Conservation (phyloP, 257 asterid genomes). For the Cordia subcordata region DNA sequence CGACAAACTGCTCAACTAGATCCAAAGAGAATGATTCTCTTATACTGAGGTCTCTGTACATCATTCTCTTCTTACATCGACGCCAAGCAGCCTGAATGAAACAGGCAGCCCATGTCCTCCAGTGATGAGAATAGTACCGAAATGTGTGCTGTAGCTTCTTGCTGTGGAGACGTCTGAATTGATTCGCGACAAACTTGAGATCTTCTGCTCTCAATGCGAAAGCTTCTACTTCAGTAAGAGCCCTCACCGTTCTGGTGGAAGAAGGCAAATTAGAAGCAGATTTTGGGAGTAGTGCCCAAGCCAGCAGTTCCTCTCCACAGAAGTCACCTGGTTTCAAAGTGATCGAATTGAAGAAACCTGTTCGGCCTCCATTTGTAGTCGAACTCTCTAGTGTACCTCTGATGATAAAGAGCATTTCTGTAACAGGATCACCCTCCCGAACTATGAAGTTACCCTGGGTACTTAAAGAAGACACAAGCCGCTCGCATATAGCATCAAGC, state of each 20-base stretch:
- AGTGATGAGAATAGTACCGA: slow-evolving; percentile 72
- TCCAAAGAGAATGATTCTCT: slow-evolving; percentile 39
- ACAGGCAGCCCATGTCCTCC: slow-evolving; percentile 89
- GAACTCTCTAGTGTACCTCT: slow-evolving; percentile 80
- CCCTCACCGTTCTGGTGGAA: slow-evolving; percentile 76
- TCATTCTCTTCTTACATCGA: slow-evolving; percentile 42
- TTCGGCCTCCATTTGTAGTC: slow-evolving; percentile 84
- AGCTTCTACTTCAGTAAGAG: slow-evolving; percentile 72
- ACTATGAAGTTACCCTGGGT: slow-evolving; percentile 75
- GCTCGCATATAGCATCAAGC: slow-evolving; percentile 89
- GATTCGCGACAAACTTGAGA: slow-evolving; percentile 76
- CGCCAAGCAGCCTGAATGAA: slow-evolving; percentile 80
- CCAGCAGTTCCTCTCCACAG: slow-evolving; percentile 81
- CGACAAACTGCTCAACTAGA: slow-evolving; percentile 21
- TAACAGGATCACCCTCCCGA: slow-evolving; percentile 83
- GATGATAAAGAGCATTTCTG: slow-evolving; percentile 73
- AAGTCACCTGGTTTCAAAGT: slow-evolving; percentile 62
- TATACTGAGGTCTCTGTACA: slow-evolving; percentile 38
- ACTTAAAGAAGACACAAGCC: slow-evolving; percentile 63
- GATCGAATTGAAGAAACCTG: slow-evolving; percentile 71
- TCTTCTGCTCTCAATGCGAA: slow-evolving; percentile 80
- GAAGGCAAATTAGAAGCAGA: slow-evolving; percentile 61
- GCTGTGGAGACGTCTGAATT: slow-evolving; percentile 82
- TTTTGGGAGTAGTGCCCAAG: slow-evolving; percentile 74
- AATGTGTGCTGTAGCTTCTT: slow-evolving; percentile 78